Base-by-base conservation (phyloP, 192 early-diverging fungal species). In the Coemansia furcata region DNA sequence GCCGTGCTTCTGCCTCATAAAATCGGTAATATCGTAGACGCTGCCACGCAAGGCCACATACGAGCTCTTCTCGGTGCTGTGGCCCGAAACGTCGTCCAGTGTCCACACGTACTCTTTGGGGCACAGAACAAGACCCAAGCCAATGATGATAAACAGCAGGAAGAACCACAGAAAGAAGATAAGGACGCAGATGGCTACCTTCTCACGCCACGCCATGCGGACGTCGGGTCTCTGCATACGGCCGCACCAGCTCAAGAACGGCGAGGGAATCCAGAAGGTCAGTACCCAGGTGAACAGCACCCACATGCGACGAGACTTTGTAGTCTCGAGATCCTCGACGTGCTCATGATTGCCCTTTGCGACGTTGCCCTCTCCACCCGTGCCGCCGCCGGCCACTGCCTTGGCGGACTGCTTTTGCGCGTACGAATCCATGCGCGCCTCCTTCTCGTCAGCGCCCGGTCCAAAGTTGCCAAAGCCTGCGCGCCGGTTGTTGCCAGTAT, bases 181-280 rank as follows among this genome's bases (percentile, higher is more conserved):
- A 70, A 97, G 75, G 29, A 92, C 78, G 80, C 92, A 95, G 32
- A 98, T 85, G 4, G 89, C 86, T 2, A 93, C 82, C 77, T 98
- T 98, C 79, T 98, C 96, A 42, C 96, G 84, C 94, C 94, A 98
- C 17, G 96, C 96, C 94, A 95, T 95, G 36, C 87, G 92, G 47
- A 98, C 88, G 71, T 98, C 94, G 33, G 91, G 87, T 26, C 94
- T 88, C 72, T 90, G 93, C 93, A 98, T 94, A 36, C 89, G 83
- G 6, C 78, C 78, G 39, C 60, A 29, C 44, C 35, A 15, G 40
- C 35, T 23, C 46, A 80, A 62, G 39, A 80, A 29, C 59, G 72
- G 69, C 42, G 72, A 59, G 14, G 78, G 78, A 43, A 80, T 55
- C 75, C 75, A 77, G n/a, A 64, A 77, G 19, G 71, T 77, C 19